Evolutionary conservation across 345 rosid genomes (phyloP).

Genomic region (Trapa incisa): DNA sequence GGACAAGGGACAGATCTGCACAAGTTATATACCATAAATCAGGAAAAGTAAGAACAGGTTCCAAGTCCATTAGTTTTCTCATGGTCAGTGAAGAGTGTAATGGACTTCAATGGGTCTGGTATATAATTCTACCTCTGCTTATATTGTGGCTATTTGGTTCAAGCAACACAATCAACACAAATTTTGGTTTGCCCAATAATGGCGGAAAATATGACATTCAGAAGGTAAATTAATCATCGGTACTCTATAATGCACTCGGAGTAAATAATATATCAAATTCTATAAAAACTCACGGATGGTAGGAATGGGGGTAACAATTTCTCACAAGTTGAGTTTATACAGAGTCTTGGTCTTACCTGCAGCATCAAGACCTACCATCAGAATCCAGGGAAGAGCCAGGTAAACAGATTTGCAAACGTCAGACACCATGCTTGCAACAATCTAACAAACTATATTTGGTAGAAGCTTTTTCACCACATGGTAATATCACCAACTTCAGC

Average conservation of each 20-base stretch:
- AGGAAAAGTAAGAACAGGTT: not conserved
- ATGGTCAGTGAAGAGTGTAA: not conserved
- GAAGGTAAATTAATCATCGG: too few species aligned
- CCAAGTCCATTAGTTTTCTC: not conserved
- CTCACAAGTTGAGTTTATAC: slow-evolving; percentile 80
- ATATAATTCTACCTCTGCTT: not conserved
- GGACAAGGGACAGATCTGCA: slow-evolving; percentile 56
- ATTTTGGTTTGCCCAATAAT: not conserved
- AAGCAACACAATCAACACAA: not conserved
- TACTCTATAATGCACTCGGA: too few species aligned
- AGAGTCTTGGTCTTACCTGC: slow-evolving; percentile 82
- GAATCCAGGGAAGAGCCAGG: slow-evolving; percentile 63
- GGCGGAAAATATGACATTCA: not conserved
- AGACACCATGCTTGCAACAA: slow-evolving; percentile 37
- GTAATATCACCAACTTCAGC: not conserved
- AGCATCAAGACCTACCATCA: slow-evolving; percentile 86
- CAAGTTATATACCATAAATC: not conserved
- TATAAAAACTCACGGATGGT: slow-evolving; percentile 45
- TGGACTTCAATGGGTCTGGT: not conserved
- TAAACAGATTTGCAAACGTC: slow-evolving; percentile 51
- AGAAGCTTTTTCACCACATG: not conserved
- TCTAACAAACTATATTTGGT: not conserved
- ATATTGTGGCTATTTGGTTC: not conserved
- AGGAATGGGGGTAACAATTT: slow-evolving; percentile 74
- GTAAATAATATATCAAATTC: not conserved